These are phyloP conservation scores for Juglanconis sp. DNA, from an alignment of 2,329 filamentous ascomycete genomes.

Conservation along the genomic window DNA sequence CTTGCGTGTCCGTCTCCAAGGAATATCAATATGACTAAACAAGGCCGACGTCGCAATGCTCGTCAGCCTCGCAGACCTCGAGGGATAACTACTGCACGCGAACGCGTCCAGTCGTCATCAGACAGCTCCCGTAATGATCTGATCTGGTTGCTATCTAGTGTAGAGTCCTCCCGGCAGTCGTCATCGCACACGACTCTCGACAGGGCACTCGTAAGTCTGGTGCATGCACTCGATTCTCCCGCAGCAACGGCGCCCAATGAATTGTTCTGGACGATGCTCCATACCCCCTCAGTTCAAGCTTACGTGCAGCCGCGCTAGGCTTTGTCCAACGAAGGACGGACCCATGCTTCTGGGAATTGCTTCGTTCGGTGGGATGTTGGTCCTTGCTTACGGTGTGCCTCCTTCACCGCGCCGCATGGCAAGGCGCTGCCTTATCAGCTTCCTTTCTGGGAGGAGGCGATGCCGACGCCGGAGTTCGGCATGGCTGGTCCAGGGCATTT, in stretches of 20 bases:
- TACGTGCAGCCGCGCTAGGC: constrained; percentile 16
- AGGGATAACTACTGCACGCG: not conserved
- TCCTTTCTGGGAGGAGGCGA: constrained; percentile 5
- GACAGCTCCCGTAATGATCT: not conserved
- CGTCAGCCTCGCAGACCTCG: not conserved
- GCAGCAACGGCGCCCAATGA: not conserved
- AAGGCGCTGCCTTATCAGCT: not conserved
- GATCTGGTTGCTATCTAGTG: not conserved
- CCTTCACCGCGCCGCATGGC: not conserved
- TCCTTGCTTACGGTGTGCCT: constrained; percentile 12
- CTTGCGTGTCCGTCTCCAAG: not conserved
- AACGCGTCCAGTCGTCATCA: not conserved
- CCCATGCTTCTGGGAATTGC: not conserved
- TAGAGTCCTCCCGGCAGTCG: not conserved
- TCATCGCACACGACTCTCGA: constrained; percentile 7
- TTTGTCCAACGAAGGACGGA: not conserved
- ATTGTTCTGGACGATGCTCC: not conserved
- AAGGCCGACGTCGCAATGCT: no score
- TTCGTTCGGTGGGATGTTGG: constrained; percentile 15
- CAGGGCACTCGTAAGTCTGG: constrained; percentile 12
- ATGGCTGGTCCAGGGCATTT: not conserved
- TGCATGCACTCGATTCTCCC: not conserved
- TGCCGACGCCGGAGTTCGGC: constrained; percentile 8
- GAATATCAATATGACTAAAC: not conserved
- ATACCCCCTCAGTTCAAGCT: constrained; percentile 10